These are phyloP conservation scores for Meredithiella fracta DNA, from an alignment of 2,329 filamentous ascomycete species.

Conservation along the genomic window DNA sequence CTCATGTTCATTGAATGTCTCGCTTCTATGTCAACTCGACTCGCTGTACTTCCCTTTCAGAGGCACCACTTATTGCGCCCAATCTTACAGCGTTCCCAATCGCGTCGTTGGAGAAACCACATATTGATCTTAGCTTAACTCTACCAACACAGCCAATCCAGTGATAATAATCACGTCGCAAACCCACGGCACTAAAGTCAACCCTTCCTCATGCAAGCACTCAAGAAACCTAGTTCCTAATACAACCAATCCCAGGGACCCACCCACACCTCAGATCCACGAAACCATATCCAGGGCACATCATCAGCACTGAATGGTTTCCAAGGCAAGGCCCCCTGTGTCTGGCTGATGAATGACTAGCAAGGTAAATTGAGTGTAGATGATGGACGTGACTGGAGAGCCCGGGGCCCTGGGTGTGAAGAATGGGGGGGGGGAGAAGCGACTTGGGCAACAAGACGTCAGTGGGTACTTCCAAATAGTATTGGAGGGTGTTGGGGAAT, in stretches of 20 bases:
- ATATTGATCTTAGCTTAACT: not conserved
- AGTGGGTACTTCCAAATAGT: not conserved
- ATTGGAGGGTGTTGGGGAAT: not conserved
- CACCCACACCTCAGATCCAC: not conserved
- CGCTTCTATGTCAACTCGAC: not conserved
- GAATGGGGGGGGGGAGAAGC: not conserved
- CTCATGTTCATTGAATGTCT: not conserved
- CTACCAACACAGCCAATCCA: too few relatives aligned
- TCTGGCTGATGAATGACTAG: not conserved
- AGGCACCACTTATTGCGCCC: not conserved
- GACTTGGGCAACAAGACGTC: not conserved
- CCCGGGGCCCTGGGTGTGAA: not conserved
- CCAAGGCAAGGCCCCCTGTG: not conserved
- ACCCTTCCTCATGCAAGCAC: not conserved
- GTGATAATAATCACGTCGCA: not conserved
- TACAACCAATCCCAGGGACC: not conserved
- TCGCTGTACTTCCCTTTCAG: not conserved
- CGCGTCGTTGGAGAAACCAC: constrained; percentile 4
- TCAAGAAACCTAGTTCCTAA: not conserved
- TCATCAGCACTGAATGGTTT: not conserved
- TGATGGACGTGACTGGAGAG: not conserved
- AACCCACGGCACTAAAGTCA: not conserved
- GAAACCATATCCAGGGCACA: not conserved
- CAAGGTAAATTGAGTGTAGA: not conserved
- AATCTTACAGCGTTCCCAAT: not conserved